phyloP scores from a whole-genome alignment of 2,329 filamentous ascomycete genomes.

The Beauveria asiatica region DNA sequence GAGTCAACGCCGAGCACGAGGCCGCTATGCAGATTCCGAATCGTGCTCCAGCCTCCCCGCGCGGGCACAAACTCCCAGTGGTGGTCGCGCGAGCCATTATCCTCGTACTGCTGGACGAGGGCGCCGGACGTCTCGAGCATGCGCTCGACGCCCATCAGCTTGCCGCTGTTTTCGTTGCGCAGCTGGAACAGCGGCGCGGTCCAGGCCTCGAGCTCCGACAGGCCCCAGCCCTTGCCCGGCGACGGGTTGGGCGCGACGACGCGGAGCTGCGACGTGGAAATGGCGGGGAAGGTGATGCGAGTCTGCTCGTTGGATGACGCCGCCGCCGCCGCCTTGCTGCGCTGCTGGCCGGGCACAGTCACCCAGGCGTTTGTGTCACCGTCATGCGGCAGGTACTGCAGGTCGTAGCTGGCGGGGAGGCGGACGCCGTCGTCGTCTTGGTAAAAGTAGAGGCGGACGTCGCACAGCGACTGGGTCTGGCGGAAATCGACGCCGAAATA shows the following conservation, averaged over 20 bases:
- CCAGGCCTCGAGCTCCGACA: constrained; percentile 27
- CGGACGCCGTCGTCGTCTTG: constrained; percentile 23
- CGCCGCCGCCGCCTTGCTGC: neutral
- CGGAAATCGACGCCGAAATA: constrained; percentile 14
- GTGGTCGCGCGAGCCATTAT: constrained; percentile 12
- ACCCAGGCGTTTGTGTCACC: constrained; percentile 1
- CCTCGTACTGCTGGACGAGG: constrained; percentile 12
- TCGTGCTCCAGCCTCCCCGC: constrained; percentile 13
- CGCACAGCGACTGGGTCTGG: constrained; percentile 21
- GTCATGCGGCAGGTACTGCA: constrained; percentile 11
- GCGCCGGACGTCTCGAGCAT: neutral
- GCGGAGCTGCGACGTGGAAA: constrained; percentile 18
- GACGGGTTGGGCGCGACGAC: constrained; percentile 24
- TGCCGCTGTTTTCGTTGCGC: constrained; percentile 15
- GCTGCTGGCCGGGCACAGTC: neutral
- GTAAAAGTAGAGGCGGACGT: constrained; percentile 26
- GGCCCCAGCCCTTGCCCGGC: constrained; percentile 17
- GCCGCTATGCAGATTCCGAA: constrained; percentile 13
- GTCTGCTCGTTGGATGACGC: constrained; percentile 21
- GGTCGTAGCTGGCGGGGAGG: constrained; percentile 11
- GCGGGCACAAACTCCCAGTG: constrained; percentile 10
- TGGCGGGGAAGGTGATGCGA: constrained; percentile 18
- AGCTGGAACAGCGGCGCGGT: constrained; percentile 16
- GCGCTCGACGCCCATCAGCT: constrained; percentile 12
- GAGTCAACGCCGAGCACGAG: constrained; percentile 10